phyloP scores from a whole-genome alignment of 345 rosid genomes.

The Lepidium didymum region DNA sequence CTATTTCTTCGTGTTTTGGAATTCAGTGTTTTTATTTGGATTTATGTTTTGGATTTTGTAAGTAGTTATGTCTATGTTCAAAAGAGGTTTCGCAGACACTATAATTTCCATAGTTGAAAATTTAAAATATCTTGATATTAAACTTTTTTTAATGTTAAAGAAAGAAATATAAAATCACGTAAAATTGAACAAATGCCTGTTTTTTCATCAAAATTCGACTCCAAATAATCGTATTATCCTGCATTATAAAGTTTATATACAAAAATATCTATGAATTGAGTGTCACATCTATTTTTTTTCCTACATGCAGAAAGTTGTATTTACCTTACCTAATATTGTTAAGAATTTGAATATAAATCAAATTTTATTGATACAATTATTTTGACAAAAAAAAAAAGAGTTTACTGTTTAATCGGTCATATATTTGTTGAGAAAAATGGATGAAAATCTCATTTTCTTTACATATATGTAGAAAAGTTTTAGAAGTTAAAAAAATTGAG shows the following conservation, averaged over 20 bases:
- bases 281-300: no score
- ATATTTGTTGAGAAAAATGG: not conserved
- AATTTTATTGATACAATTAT: no score
- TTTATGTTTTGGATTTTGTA: not conserved
- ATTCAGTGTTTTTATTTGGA: not conserved
- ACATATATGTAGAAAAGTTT: not conserved
- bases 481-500: not conserved
- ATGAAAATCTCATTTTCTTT: not conserved
- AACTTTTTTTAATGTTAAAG: not conserved
- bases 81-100: not conserved
- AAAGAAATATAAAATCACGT: not conserved
- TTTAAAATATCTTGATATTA: not conserved
- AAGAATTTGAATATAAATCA: no score
- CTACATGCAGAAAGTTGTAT: no score
- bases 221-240: no score
- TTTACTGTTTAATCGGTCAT: no score
- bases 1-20: slow-evolving; percentile 10
- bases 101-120: not conserved
- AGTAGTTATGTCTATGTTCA: not conserved
- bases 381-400: no score
- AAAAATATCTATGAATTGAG: no score
- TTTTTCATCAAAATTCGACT: no score
- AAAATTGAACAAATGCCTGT: no score
- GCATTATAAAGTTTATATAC: no score
- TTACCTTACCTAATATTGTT: no score